Base-by-base conservation (phyloP, 108 stramenopile species). In the Stephanodiscus minutulus region DNA sequence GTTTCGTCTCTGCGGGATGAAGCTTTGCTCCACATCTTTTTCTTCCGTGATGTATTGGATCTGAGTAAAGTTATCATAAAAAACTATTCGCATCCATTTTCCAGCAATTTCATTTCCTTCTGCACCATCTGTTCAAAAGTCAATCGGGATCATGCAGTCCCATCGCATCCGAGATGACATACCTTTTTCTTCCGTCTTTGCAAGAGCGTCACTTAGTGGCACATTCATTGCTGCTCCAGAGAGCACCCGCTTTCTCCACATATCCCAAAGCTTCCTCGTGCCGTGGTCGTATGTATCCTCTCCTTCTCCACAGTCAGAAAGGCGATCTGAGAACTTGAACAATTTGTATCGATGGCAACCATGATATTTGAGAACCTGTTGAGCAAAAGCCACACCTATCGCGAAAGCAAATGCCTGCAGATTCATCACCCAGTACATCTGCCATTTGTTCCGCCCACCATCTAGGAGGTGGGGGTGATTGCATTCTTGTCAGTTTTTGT, bases 361-460 rank as follows among this genome's bases (percentile, higher is more conserved):
- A 68, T 39, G 67, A 68, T 37, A 68, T 57, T 55, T 68, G 67
- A 11, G 67, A 68, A 11, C 67, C 67, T 1, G 67, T 68, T 41
- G 67, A 57, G 67, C 67, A 68, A 41, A 68, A 68, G 1, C 67
- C 67, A 39, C 1, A 13, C 4, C 33, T 33, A 57, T 68, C 67
- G 24, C 67, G 25, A 55, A 68, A 68, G 27, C 67, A 68, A 35
- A 68, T 54, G n/a, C 67, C 67, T 39, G 54, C 36, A 24, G 25
- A 21, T 55, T 68, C 67, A 37, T 68, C 67, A 18, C 67, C 54
- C 9, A 68, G 37, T 57, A 56, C 39, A 15, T 35, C 21, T 13
- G 55, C 53, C 67, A 68, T 68, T 46, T 39, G 52, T 41, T 68
- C 67, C 21, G 56, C 54, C 53, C 39, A 68, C 67, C 67, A 56